Conservation (phyloP, 495 filamentous ascomycete species). For the Aspergillus saccharolyticus region DNA sequence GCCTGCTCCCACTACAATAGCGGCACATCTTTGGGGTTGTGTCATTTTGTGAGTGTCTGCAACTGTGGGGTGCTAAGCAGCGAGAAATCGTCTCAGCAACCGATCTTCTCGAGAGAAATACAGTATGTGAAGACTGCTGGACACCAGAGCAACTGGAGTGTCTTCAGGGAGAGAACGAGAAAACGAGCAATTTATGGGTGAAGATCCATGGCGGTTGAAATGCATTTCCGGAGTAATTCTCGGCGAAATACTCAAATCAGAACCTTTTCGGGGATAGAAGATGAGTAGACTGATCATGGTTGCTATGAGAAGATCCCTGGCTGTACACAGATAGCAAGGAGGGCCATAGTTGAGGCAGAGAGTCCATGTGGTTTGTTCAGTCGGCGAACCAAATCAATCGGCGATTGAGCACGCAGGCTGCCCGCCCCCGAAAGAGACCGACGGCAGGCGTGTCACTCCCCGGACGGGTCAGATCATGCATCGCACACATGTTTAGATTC, state of each 20-base stretch:
- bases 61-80: not conserved
- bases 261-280: slow-evolving; percentile 7
- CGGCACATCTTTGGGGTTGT: slow-evolving; percentile 36
- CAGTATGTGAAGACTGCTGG: not conserved
- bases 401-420: not conserved
- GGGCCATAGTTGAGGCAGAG: not conserved
- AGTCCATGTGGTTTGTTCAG: not conserved
- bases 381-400: not conserved
- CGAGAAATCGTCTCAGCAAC: not conserved
- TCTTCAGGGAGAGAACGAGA: slow-evolving; percentile 3
- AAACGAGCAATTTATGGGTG: slow-evolving; percentile 19
- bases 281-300: not conserved
- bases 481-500: not conserved
- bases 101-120: not conserved
- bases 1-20: slow-evolving; percentile 54
- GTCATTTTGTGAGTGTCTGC: slow-evolving; percentile 19
- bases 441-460: not conserved
- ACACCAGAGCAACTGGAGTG: not conserved
- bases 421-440: not conserved
- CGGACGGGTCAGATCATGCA: not conserved
- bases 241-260: slow-evolving; percentile 13
- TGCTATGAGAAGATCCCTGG: not conserved
- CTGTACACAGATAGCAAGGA: not conserved
- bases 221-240: slow-evolving; percentile 15
- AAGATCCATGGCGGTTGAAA: slow-evolving; percentile 8